Evolutionary conservation across 352 stramenopile species (phyloP), one percentile per base, ranked within the genome.

Genomic region (Phytopythium chamaehyphon): DNA sequence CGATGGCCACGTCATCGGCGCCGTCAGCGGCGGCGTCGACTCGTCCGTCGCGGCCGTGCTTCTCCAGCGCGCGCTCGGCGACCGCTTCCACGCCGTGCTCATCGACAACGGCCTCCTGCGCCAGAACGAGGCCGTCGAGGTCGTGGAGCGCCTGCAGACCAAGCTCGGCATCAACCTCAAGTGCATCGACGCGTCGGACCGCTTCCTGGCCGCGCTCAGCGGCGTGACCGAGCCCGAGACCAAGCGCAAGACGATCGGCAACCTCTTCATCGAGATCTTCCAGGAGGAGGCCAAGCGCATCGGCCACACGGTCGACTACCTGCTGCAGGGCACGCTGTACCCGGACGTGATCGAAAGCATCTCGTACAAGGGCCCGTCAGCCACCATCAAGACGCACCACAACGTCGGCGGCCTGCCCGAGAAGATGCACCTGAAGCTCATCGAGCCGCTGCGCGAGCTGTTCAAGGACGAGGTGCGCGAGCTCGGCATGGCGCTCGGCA

Each of bases 321-420:
- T 99, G 55, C 83, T 99, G 26, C 97, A 99, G 69, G 97, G 97
- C 47, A 99, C 97, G 31, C 72, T 99, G 21, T 99, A 99, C 71
- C 97, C 97, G 19, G 97, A 99, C 72, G 96, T 99, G 52, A 99
- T 99, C 72, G 97, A 99, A 72, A 98, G 83, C 61, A 90, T 99
- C 50, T 98, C 91, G 43, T 99, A 99, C 91, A 99, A 99, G 76
- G 86, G 96, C 22, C 96, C 96, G 10, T 97, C 85, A 21, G 96
- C 96, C 21, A 99, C 96, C 33, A 99, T 99, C 73, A 99, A 99
- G 83, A 99, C 96, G 35, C 97, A 99, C 73, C 97, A 99, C 85
- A 99, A 99, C 77, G 97, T 99, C 21, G 97, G 96, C 44, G 96
- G 97, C 9, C 81, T 99, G 23, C 96, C 96, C 1, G 96, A 96